A percentile compares a stretch with the other conserved stretches of the same genome.
These are phyloP conservation scores for Piloderma croceum DNA, from an alignment of 768 basidiomycete species.

Conservation along the genomic window DNA sequence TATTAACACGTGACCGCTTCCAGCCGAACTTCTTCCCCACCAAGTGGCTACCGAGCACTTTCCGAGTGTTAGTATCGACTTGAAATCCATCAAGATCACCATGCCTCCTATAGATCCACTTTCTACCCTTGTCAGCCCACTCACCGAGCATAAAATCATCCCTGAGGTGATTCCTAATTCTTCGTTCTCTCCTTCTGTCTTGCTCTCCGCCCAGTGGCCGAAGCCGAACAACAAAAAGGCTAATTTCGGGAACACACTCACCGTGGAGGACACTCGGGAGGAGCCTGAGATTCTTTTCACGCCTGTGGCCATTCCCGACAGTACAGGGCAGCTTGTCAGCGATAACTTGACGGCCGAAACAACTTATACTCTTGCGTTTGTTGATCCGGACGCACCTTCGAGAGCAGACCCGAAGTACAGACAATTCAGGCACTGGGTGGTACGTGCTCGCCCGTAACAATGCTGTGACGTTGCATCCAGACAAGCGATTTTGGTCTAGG, in stretches of 20 bases:
- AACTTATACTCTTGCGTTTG: slow-evolving; percentile 33
- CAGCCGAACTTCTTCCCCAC: too few relatives aligned
- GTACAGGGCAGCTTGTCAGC: slow-evolving; percentile 1
- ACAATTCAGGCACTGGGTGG: slow-evolving; percentile 34
- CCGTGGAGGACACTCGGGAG: slow-evolving; percentile 1
- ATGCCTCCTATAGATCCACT: slow-evolving; percentile 23
- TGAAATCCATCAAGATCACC: too few relatives aligned
- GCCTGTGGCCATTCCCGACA: background rate
- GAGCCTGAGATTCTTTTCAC: slow-evolving; percentile 1
- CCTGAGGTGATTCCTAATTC: slow-evolving; percentile 26
- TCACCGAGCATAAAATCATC: slow-evolving; percentile 19
- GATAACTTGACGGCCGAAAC: slow-evolving; percentile 13
- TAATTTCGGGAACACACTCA: slow-evolving; percentile 4
- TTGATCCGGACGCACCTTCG: slow-evolving; percentile 36
- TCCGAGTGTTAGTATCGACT: too few relatives aligned
- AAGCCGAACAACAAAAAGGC: slow-evolving; percentile 1
- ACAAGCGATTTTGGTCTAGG: slow-evolving; percentile 14
- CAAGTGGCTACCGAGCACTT: too few relatives aligned
- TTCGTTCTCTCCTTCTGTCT: slow-evolving; percentile 22
- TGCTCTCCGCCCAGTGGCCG: slow-evolving; percentile 21
- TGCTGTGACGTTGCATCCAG: too few relatives aligned
- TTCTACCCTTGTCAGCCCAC: slow-evolving; percentile 11
- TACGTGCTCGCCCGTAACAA: slow-evolving; percentile 17
- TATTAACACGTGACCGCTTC: too few relatives aligned
- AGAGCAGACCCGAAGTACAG: slow-evolving; percentile 25